phyloP scores from a whole-genome alignment of 2,329 filamentous ascomycete genomes.

The Clarireedia sp. region DNA sequence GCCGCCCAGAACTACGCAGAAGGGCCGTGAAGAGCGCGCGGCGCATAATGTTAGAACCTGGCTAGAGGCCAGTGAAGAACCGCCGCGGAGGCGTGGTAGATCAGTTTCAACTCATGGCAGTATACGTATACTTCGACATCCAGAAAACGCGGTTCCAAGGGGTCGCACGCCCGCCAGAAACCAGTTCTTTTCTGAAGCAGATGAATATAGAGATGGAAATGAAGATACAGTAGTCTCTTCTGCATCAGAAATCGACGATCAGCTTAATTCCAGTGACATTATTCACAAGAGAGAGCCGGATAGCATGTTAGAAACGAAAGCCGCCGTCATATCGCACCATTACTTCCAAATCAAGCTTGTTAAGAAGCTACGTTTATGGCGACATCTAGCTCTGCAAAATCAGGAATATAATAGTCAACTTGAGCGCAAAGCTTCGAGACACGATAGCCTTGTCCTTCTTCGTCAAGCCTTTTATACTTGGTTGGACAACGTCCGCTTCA shows the following conservation, averaged over 20 bases:
- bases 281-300: neutral
- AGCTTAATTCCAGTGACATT: constrained; percentile 2
- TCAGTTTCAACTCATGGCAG: constrained; percentile 24
- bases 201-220: constrained; percentile 18
- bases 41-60: constrained; percentile 20
- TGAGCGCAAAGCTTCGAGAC: constrained; percentile 37
- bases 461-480: constrained; percentile 45
- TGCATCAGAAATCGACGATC: constrained; percentile 8
- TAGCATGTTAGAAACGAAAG: constrained; percentile 16
- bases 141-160: constrained; percentile 8
- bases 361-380: constrained; percentile 21
- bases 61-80: constrained; percentile 17
- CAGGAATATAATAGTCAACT: constrained; percentile 32
- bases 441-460: constrained; percentile 44
- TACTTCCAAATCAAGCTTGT: constrained; percentile 14
- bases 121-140: constrained; percentile 21
- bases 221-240: constrained; percentile 23
- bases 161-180: constrained; percentile 7
- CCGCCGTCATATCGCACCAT: constrained; percentile 21
- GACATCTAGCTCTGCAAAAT: constrained; percentile 24
- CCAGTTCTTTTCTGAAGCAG: constrained; percentile 8
- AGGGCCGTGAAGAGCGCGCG: constrained; percentile 9
- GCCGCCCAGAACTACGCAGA: constrained; percentile 9
- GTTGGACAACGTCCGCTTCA: constrained; percentile 31
- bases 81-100: constrained; percentile 15